phyloP scores from a whole-genome alignment of 371 early-diverging fungal species.

The Mucor lusitanicus region DNA sequence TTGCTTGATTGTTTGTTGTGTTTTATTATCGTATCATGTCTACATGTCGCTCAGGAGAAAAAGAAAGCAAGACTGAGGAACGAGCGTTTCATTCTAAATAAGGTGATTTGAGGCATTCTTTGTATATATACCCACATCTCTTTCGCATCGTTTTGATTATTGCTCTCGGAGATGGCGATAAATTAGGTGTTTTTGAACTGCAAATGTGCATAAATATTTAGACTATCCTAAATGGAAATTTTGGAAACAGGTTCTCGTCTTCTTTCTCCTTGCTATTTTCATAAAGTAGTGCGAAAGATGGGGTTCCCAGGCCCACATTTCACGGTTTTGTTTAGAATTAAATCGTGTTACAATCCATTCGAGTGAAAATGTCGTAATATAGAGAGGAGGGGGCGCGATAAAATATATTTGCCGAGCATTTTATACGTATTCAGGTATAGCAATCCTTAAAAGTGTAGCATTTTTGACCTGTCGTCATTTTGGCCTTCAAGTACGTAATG shows the following conservation, averaged over 20 bases:
- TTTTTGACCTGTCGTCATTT: not conserved
- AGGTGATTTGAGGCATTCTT: not conserved
- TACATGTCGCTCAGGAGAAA: not conserved
- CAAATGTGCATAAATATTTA: not conserved
- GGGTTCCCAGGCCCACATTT: not conserved
- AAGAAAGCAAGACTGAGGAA: not conserved
- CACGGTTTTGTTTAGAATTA: conserved; percentile 1
- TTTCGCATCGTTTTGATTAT: not conserved
- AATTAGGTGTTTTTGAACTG: not conserved
- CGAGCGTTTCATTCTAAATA: not conserved
- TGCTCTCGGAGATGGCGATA: not conserved
- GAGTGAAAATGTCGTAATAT: not conserved
- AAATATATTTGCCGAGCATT: not conserved
- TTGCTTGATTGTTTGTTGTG: not conserved
- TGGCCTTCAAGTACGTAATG: not conserved
- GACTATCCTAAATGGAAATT: not conserved
- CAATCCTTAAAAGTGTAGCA: not conserved
- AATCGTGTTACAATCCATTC: not conserved
- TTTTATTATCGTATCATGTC: not conserved
- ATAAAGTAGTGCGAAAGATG: not conserved
- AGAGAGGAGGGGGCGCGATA: not conserved
- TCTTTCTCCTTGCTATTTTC: not conserved
- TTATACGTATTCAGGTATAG: not conserved
- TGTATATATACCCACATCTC: not conserved
- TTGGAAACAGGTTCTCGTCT: not conserved